Evolutionary conservation across 202 grass and related monocot genomes (phyloP), one percentile per base, ranked within the genome.

Genomic region (Bolboschoenoplectus hybrid): DNA sequence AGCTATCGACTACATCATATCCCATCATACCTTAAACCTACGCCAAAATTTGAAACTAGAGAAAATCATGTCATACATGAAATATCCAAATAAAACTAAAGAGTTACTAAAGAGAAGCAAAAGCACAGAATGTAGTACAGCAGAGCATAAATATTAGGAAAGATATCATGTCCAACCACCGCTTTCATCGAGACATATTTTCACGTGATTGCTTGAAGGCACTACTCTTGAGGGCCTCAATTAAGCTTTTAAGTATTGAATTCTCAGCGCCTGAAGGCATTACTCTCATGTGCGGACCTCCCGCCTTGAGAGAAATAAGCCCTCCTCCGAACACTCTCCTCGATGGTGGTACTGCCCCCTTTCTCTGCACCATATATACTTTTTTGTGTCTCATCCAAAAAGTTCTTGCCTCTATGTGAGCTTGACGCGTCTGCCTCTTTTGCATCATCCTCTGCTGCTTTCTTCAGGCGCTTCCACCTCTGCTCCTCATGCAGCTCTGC

Each of bases 401-500:
- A 96, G 39, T 95, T 98, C 49, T 94, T 98, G 49, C 93, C 97
- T 83, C 67, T 92, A 63, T 90, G 89, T 51, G 66, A 75, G 4
- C 32, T 89, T 41, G 82, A 62, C 0, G 55, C 80, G 51, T 86
- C 65, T 3, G 57, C 91, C 20, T 98, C 97, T 34, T 88, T 89
- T 7, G 84, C 82, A 14, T 96, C 93, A 0, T 89, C 83, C 0
- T 96, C 91, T 67, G 89, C 92, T 70, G 93, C 93, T 90, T 87
- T 98, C 89, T 98, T 98, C 58, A 96, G 77, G 65, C 93, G 90
- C 74, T 92, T 98, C 90, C 89, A 92, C 63, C 97, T 96, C 64
- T 98, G 97, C 68, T 98, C 97, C 72, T 98, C 97, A 7, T 96
- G 97, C 60, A 96, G 80, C 60, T 96, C 97, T 2, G 91, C 97